Evolutionary conservation across 768 basidiomycete species (phyloP), one percentile per base, ranked within the genome.

Genomic region (Russula sp.): DNA sequence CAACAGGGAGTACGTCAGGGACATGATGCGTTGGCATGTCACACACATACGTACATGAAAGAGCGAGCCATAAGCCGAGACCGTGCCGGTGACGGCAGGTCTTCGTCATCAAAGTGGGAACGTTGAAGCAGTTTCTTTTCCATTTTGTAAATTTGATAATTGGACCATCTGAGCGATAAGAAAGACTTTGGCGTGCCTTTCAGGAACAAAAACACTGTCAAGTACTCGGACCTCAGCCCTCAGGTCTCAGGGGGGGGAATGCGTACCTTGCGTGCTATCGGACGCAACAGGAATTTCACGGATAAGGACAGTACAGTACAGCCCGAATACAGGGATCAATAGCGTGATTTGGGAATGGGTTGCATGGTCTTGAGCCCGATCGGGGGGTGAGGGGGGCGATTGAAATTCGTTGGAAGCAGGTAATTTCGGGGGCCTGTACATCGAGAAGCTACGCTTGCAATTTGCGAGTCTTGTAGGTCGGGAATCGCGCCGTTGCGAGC

Each of bases 121-220:
- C 10, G 44, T n/a, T 46, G 44, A 46, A n/a, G 28, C 9, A 22
- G 5, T 20, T 20, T 20, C 8, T 54, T 61, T 20, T 34, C 61
- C 46, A 24, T 49, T 54, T 34, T 22, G 51, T 10, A 46, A 30
- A 34, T 7, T 24, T 26, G 48, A 34, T 6, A 42, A 48, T 52
- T 30, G 57, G 26, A 30, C 18, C 49, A 18, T 42, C 42, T 20
- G 18, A 26, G 24, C 3, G 18, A 63, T 30, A 24, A n/a, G 40
- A 42, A 20, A n/a, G 49, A 30, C 22, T n/a, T 40, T 42, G 26
- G 48, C 11, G 62, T 57, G 48, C 61, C 24, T n/a, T 28, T 49
- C 26, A 28, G 30, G 34, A 24, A 30, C 38, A 28, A 50, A 36
- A 14, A 16, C 48, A 7, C 24, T 24, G n/a, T n/a, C 48, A 26